Evolutionary conservation across 1,284 basidiomycete species (phyloP), one percentile per base, ranked within the genome.

Genomic region (Rhodotorula glutinis): DNA sequence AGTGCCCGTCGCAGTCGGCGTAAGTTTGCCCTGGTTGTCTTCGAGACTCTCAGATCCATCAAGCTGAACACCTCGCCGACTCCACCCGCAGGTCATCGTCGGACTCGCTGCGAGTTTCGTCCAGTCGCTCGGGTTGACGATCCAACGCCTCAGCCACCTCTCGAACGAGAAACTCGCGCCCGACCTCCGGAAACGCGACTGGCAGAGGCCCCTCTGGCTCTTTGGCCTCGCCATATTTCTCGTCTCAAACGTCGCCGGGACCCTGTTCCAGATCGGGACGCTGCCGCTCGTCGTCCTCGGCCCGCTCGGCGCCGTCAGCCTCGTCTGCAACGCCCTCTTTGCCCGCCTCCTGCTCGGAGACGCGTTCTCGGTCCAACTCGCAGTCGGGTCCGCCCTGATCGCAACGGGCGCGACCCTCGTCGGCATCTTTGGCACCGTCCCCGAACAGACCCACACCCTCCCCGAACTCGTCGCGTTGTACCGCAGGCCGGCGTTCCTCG

Each of bases 251-350:
- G 81, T 97, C 67, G 83, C 95, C 63, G 91, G 71, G 53, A 93
- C 91, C 2, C 81, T 97, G 38, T 91, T 96, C 73, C 94, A 97
- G 81, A 93, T 98, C 62, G 92, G 92, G 10, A 91, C 93, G 1
- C 84, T 98, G 16, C 91, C 92, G 9, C 90, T 95, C 73, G 91
- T 94, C 66, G 91, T 95, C 65, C 87, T 94, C 56, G 92, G 73
- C 1, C 66, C 66, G 0, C 84, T 98, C 2, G 94, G 94, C 27
- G 94, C 93, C 1, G 90, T 84, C 53, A 69, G 69, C 11, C 85
- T 98, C 43, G 84, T 97, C 30, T 97, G 91, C 90, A 98, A 98
- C 79, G 92, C 92, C 4, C 86, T 97, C 75, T 92, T 97, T 73
- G 92, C 93, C 16, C 85, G 87, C 38, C 77, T 95, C 58, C 83